phyloP scores from a whole-genome alignment of 2,329 filamentous ascomycete species.

The Cordyceps cicadae region DNA sequence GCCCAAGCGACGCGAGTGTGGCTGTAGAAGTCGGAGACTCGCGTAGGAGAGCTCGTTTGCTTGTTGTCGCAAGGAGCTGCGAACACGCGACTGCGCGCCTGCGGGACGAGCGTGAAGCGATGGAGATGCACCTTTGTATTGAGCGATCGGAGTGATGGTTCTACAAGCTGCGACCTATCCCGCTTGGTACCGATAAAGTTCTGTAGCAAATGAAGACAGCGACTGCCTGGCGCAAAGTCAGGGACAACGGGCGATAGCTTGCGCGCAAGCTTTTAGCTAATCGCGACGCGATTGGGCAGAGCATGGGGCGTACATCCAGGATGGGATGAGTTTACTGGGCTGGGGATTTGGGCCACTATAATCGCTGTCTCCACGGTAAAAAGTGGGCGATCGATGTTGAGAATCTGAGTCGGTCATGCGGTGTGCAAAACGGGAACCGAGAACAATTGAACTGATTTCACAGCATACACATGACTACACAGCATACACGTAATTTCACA shows the following conservation, averaged over 20 bases:
- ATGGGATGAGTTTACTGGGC: not conserved
- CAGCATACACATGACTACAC: too few relatives aligned
- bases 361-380: not conserved
- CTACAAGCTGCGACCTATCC: not conserved
- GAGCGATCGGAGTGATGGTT: not conserved
- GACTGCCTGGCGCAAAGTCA: not conserved
- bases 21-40: not conserved
- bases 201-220: not conserved
- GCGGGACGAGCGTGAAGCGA: not conserved
- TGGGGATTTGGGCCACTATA: not conserved
- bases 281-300: constrained; percentile 9
- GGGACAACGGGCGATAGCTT: not conserved
- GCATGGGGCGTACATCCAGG: not conserved
- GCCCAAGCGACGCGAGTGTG: not conserved
- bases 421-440: not conserved
- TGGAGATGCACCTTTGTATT: not conserved
- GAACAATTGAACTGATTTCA: too few relatives aligned
- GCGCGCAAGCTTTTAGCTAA: constrained; percentile 3
- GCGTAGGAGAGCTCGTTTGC: not conserved
- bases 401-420: not conserved
- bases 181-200: not conserved
- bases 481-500: too few relatives aligned
- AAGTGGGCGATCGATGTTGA: not conserved
- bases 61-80: not conserved
- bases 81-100: not conserved